phyloP scores from a whole-genome alignment of 2,329 filamentous ascomycete species.

The Colletotrichum liriopes region DNA sequence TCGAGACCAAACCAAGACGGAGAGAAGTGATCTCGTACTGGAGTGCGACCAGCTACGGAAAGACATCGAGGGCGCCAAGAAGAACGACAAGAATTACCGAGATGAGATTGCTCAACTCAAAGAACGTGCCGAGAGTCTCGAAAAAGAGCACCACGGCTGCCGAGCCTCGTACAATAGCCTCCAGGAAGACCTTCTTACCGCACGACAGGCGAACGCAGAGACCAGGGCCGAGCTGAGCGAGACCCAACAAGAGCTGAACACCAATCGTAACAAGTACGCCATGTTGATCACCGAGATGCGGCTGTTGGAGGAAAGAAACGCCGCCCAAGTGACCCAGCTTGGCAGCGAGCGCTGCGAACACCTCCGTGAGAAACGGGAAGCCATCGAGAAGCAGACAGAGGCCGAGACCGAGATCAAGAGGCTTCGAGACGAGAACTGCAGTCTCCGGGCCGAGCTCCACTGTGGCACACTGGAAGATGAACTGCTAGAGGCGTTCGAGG shows the following conservation, averaged over 20 bases:
- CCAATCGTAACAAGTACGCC: not conserved
- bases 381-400: not conserved
- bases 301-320: not conserved
- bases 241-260: not conserved
- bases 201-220: not conserved
- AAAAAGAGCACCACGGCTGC: not conserved
- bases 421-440: not conserved
- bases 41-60: not conserved
- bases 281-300: not conserved
- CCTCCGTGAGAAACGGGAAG: not conserved
- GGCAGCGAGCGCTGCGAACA: constrained; percentile 14
- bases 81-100: not conserved
- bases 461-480: not conserved
- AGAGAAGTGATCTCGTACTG: too few relatives aligned
- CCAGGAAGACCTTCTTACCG: too few relatives aligned
- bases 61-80: not conserved
- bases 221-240: not conserved
- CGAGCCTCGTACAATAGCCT: not conserved
- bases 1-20: not conserved
- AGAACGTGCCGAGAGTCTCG: not conserved
- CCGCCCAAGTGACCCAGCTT: not conserved
- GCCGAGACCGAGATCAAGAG: constrained; percentile 1
- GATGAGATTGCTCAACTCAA: not conserved
- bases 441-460: not conserved
- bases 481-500: not conserved